Evolutionary conservation across 2,329 filamentous ascomycete genomes (phyloP), one percentile per base, ranked within the genome.

Genomic region (Tolypocladium tropicale): DNA sequence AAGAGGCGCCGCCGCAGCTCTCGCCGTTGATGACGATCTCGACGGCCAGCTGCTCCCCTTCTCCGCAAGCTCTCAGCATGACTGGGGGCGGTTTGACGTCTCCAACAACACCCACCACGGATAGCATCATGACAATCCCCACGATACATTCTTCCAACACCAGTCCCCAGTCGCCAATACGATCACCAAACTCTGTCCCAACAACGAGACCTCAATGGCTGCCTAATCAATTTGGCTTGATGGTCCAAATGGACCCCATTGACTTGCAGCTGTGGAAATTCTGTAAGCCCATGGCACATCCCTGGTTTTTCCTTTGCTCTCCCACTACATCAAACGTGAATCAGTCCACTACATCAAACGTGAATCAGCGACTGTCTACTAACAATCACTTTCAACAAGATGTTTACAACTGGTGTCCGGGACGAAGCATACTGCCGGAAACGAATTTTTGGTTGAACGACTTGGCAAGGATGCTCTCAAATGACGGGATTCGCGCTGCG

Each of bases 391-490:
- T 49, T 23, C 53, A 51, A 55, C 14, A 16, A 74, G 72, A 74
- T 56, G 60, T 70, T 4, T 65, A 64, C 11, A 73, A 73, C 28
- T 74, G 72, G 72, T 74, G 72, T 37, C 69, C 72, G 1, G 72
- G 72, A 4, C 64, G 72, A 49, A 74, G 69, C 54, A 66, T 75
- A 14, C 60, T 74, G 3, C 57, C 58, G 9, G 67, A 65, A 28
- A 72, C 72, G n/a, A 75, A 75, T 55, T 62, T 72, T 2, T 75
- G 72, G 72, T 59, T 73, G 16, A 66, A 64, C 12, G 71, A 75
- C 48, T 72, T 75, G 51, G 70, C 70, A 6, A 63, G 65, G 18
- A 72, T 74, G 69, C 68, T 70, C 23, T 63, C 67, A 25, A 66
- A 64, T 28, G 57, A 61, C 14, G 70, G 70, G 21, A 68, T 75